Base-by-base conservation (phyloP, 345 rosid species). In the Acer campestre region DNA sequence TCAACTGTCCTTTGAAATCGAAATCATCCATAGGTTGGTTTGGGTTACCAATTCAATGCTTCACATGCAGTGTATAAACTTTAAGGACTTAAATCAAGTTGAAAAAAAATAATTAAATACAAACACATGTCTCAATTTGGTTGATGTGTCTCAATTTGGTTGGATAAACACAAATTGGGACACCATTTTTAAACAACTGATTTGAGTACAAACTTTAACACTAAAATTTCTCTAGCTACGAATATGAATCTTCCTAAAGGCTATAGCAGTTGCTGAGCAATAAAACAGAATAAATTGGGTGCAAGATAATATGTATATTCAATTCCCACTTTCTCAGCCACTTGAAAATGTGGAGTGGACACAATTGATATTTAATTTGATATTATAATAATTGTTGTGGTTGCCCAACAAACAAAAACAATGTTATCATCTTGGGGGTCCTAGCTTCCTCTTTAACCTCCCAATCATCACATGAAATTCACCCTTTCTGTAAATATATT, bases 361-460 rank as follows among this genome's bases (percentile, higher is more conserved):
- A 48, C 8, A 29, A 18, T 59, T 65, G 6, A 40, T 29, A 29
- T 29, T 29, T 29, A 29, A 29, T 29, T 29, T 29, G 31, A 29
- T 67, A 7, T 51, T 51, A 53, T 53, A 53, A 68, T 77, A 23
- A 64, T 63, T 71, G 12, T 63, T 55, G 76, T 48, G 61, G 62
- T 18, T 77, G 38, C 42, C 58, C 76, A 78, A 38, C 76, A 71
- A 78, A 12, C 16, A 78, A 71, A 71, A 78, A 78, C 59, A 78
- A 78, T 78, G 58, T 78, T 71, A 78, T 78, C 80, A 38, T 78
- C 76, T 78, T 22, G 35, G 80, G 64, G 76, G 80, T 53, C 80
- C 80, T 10, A 8, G 49, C 80, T 71, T 22, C 8, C 68, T 27
- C 80, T 71, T 51, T 10, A 49, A 59, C 8, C 35, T 69, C 7